These are phyloP conservation scores for Populus hybrid DNA, from an alignment of 441 rosid genomes.

Conservation along the genomic window DNA sequence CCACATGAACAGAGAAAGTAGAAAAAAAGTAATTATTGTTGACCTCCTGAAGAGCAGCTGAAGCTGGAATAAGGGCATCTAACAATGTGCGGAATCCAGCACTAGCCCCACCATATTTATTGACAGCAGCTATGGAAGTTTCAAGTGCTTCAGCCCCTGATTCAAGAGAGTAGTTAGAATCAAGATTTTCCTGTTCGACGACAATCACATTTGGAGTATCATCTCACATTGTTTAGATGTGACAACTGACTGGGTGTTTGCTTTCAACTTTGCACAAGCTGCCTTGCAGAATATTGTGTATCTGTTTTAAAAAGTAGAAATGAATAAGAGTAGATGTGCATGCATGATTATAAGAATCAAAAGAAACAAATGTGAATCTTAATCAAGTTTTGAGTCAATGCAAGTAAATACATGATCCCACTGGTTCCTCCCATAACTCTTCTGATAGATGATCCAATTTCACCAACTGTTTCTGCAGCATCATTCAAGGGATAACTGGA, in stretches of 20 bases:
- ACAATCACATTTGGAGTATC: slow-evolving; percentile 13
- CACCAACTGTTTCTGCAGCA: slow-evolving; percentile 83
- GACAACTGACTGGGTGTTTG: slow-evolving; percentile 41
- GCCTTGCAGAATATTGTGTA: slow-evolving; percentile 85
- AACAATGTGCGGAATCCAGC: slow-evolving; percentile 90
- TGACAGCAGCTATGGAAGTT: slow-evolving; percentile 78
- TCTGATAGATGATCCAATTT: slow-evolving; percentile 82
- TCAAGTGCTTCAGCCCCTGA: slow-evolving; percentile 91
- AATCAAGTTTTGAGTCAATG: slow-evolving; percentile 15
- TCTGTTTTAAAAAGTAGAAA: slow-evolving; percentile 36
- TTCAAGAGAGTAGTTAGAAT: slow-evolving; percentile 18
- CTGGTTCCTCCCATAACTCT: slow-evolving; percentile 99
- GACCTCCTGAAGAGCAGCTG: slow-evolving; percentile 80
- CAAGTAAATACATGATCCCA: slow-evolving; percentile 67
- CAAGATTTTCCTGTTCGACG: slow-evolving; percentile 3
- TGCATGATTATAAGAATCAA: neutral
- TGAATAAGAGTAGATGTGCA: neutral
- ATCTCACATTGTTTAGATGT: slow-evolving; percentile 80
- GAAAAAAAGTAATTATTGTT: neutral
- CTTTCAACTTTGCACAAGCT: slow-evolving; percentile 75
- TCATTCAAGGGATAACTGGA: slow-evolving; percentile 91
- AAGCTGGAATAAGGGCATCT: slow-evolving; percentile 95
- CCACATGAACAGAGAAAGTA: slow-evolving; percentile 3
- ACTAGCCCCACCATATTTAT: slow-evolving; percentile 90
- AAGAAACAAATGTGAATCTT: slow-evolving; percentile 9